These are phyloP conservation scores for Sugiyamaella boreocaroliniensis DNA, from an alignment of 805 yeast genomes.

Conservation along the genomic window DNA sequence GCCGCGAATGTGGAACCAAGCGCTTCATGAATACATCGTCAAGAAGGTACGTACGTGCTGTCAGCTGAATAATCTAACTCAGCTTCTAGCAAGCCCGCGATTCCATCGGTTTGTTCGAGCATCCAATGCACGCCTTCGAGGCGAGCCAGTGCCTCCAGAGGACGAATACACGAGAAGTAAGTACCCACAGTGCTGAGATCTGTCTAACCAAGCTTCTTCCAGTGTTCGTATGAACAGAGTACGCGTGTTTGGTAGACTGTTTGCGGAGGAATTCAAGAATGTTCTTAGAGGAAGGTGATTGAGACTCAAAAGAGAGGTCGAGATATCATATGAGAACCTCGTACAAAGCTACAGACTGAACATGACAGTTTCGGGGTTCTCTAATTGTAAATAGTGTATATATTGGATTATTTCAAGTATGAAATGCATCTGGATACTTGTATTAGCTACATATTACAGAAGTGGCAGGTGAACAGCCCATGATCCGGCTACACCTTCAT, in stretches of 20 bases:
- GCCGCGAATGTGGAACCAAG: constrained; percentile 21
- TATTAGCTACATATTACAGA: no score
- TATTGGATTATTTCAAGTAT: no score
- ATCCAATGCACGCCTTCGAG: constrained; percentile 17
- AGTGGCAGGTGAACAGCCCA: no score
- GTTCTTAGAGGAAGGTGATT: constrained; percentile 10
- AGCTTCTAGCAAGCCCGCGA: constrained; percentile 18
- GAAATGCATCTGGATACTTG: no score
- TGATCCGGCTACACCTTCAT: background rate
- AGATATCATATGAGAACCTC: no score
- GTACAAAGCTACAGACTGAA: no score
- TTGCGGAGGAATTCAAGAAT: constrained; percentile 19
- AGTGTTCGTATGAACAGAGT: constrained; percentile 12
- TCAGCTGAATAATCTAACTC: background rate
- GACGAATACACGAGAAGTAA: constrained; percentile 4
- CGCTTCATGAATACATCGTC: constrained; percentile 19
- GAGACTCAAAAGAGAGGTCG: no score
- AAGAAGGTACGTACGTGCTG: constrained; percentile 14
- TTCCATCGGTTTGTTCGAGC: constrained; percentile 21
- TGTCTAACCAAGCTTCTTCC: constrained; percentile 2
- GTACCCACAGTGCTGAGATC: background rate
- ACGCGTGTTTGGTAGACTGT: constrained; percentile 15
- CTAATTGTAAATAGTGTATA: background rate
- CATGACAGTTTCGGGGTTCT: constrained; percentile 1
- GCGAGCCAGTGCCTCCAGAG: constrained; percentile 16